phyloP scores from a whole-genome alignment of 129 eudicot genomes.

The Escallonia rubra region DNA sequence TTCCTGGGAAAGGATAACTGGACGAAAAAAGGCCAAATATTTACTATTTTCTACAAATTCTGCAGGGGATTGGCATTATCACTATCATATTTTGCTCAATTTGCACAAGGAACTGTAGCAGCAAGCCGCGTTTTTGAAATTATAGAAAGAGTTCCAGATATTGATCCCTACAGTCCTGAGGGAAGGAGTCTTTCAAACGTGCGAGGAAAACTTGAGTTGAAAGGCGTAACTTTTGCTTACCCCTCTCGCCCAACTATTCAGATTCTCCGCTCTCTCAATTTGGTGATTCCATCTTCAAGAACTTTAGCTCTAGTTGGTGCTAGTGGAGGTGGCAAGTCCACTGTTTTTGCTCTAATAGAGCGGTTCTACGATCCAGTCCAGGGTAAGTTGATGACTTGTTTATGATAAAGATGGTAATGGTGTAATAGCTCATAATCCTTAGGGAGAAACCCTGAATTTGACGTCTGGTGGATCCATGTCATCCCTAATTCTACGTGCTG shows the following conservation, averaged over 20 bases:
- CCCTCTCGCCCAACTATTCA: constrained; percentile 72
- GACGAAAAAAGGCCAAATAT: too few relatives aligned
- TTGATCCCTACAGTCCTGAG: constrained; percentile 65
- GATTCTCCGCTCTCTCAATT: constrained; percentile 59
- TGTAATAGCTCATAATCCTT: too few relatives aligned
- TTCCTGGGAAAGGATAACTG: too few relatives aligned
- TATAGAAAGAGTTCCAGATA: constrained; percentile 63
- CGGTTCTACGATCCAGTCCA: constrained; percentile 72
- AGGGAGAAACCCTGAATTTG: too few relatives aligned
- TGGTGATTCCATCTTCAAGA: constrained; percentile 57
- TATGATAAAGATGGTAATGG: background rate
- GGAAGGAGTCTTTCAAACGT: constrained; percentile 57
- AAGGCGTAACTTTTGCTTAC: constrained; percentile 55
- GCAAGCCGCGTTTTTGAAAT: constrained; percentile 80
- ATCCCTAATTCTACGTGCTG: background rate
- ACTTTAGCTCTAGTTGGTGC: constrained; percentile 71
- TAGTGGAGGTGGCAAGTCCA: constrained; percentile 91
- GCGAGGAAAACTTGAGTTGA: constrained; percentile 61
- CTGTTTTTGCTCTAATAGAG: constrained; percentile 77
- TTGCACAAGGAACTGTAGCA: constrained; percentile 86
- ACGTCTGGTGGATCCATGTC: background rate
- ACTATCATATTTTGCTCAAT: constrained; percentile 72
- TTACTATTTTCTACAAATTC: background rate
- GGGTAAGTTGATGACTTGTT: constrained; percentile 28
- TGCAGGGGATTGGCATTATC: constrained; percentile 77